These are phyloP conservation scores for Marchantia polymorpha DNA, from an alignment of 225 moss, liverwort and hornwort genomes.

Conservation along the genomic window DNA sequence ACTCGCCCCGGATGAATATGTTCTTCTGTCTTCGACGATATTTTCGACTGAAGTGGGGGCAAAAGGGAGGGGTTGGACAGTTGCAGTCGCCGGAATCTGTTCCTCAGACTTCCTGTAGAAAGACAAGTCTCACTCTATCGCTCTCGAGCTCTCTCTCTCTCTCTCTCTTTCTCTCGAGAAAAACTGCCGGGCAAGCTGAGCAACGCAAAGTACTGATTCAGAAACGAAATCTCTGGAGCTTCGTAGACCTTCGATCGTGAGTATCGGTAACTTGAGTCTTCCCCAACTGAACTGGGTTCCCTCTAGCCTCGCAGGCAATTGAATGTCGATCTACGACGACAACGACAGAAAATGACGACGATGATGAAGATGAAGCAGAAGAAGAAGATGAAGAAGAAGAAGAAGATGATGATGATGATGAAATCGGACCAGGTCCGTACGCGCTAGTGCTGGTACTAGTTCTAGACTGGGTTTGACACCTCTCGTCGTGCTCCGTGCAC, in stretches of 20 bases:
- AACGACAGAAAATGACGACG: not conserved
- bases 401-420: not conserved
- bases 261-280: constrained; percentile 14
- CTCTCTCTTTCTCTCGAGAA: not conserved
- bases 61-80: too few relatives aligned
- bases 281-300: constrained; percentile 16
- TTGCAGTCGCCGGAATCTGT: not conserved
- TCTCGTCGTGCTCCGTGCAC: not conserved
- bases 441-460: not conserved
- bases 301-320: constrained; percentile 7
- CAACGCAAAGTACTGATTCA: not conserved
- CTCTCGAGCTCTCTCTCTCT: too few relatives aligned
- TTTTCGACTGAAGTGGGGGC: too few relatives aligned
- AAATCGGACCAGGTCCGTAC: not conserved
- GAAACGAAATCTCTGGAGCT: not conserved
- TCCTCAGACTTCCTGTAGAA: not conserved
- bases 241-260: not conserved
- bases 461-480: not conserved
- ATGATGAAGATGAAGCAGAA: not conserved
- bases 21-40: not conserved
- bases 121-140: not conserved
- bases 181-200: not conserved
- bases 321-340: not conserved
- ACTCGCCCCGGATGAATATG: not conserved
- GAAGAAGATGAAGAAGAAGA: not conserved